Conservation (phyloP, 257 asterid genomes). For the Ophiorrhiza pumila region DNA sequence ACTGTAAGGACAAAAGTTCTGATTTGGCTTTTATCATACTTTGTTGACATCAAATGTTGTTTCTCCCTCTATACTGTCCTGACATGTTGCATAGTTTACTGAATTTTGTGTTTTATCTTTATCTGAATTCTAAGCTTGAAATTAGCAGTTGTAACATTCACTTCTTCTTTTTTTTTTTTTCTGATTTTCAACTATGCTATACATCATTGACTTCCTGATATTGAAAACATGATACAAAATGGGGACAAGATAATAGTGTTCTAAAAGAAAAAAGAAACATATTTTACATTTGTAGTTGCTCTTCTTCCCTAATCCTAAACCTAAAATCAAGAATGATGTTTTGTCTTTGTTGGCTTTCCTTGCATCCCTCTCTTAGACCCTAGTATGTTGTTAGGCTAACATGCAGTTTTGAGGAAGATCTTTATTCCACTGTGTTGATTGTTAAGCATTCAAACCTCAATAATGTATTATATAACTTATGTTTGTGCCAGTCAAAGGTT, state of each 20-base stretch:
- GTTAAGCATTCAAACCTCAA: conserved; percentile 10
- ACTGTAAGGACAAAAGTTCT: background rate
- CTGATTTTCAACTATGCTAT: background rate
- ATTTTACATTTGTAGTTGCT: background rate
- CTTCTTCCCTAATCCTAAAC: background rate
- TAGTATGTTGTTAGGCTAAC: background rate
- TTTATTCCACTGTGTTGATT: conserved; percentile 1
- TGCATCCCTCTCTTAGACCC: background rate
- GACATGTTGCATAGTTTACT: background rate
- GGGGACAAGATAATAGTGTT: background rate
- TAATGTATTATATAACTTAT: conserved; percentile 18
- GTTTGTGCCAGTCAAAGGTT: conserved; percentile 52
- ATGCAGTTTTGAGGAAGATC: background rate
- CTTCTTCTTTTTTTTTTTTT: background rate
- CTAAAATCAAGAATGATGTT: background rate
- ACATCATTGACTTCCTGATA: background rate
- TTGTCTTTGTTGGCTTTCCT: background rate
- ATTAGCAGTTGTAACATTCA: background rate
- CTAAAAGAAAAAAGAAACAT: background rate
- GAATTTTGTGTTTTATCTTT: background rate
- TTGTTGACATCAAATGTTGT: background rate
- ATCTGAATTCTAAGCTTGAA: background rate
- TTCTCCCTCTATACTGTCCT: background rate
- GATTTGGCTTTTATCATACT: background rate
- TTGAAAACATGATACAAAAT: conserved; percentile 1